Base-by-base conservation (phyloP, 768 basidiomycete genomes). In the Rhodotorula kratochvilovae region DNA sequence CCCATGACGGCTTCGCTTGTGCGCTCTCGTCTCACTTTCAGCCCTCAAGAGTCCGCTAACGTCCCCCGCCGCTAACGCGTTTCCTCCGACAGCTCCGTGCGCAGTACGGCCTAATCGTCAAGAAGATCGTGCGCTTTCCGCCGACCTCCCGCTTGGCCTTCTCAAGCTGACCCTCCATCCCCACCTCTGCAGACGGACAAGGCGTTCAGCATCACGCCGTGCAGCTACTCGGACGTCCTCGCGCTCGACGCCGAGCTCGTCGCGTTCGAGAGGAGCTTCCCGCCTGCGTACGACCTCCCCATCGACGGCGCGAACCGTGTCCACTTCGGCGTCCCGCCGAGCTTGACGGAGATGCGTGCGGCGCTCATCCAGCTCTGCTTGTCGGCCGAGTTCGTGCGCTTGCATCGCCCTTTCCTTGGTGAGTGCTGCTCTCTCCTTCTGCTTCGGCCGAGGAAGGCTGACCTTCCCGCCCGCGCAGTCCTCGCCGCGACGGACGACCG, bases 321-420 rank as follows among this genome's bases (percentile, higher is more conserved):
- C 7, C 36, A 33, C 12, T 58, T 63, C 45, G 11, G 36, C 27
- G 11, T 35, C 10, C 63, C 60, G 36, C 35, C 72, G 7, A 42
- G 27, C 15, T 8, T 43, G 5, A 58, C 64, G 31, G 35, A 61
- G 48, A 43, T 60, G 54, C 56, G 56, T 3, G 58, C 62, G 7
- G 43, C 54, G 3, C 42, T 68, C n/a, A 29, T 72, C 21, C 66
- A 72, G 27, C 17, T 60, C 3, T 53, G 53, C 35, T 23, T 68
- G 1, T 50, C 63, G n/a, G 39, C 63, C 10, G 66, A 72, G 54
- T 64, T 59, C n/a, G 50, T 72, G 0, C 62, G 71, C 5, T 19
- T 72, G n/a, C 67, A 72, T n/a, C 42, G 71, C 1, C 71, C 71
- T 0, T 72, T 67, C 57, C 66, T 72, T 46, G 45, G 71, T 72